phyloP scores from a whole-genome alignment of 73 alveolate genomes.

The Paramecium octaurelia region DNA sequence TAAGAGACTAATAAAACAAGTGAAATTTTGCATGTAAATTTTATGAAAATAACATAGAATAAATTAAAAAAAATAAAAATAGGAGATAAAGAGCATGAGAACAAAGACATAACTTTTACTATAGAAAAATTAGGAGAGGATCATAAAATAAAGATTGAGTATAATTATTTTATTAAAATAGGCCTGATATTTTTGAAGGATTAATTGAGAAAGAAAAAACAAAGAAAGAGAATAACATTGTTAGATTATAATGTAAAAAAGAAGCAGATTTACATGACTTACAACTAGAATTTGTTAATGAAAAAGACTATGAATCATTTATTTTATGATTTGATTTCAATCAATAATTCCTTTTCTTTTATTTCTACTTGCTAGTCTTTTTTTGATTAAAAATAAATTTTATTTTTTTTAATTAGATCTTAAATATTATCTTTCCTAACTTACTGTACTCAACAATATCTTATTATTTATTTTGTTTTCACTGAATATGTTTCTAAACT shows the following conservation, averaged over 20 bases:
- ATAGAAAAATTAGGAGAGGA: background rate
- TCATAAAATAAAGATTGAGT: background rate
- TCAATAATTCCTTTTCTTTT: background rate
- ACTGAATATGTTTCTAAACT: background rate
- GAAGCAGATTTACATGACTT: background rate
- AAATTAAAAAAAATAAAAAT: background rate
- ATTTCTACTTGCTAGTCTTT: background rate
- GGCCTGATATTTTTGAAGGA: background rate
- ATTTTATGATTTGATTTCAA: background rate
- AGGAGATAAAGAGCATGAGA: background rate
- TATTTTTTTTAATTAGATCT: no score
- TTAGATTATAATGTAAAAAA: background rate
- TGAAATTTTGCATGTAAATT: background rate
- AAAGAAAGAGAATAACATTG: background rate
- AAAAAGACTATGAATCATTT: background rate
- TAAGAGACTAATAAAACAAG: background rate
- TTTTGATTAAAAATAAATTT: background rate
- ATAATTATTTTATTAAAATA: background rate
- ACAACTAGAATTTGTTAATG: background rate
- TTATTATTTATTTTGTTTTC: background rate
- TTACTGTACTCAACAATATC: background rate
- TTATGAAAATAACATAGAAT: background rate
- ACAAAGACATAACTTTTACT: background rate
- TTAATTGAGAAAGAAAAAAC: background rate
- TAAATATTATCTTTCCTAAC: no score